A percentile compares a stretch with the other conserved stretches of the same genome.
Evolutionary conservation across 2,329 filamentous ascomycete species (phyloP).

Genomic region (Pseudogymnoascus sp.): DNA sequence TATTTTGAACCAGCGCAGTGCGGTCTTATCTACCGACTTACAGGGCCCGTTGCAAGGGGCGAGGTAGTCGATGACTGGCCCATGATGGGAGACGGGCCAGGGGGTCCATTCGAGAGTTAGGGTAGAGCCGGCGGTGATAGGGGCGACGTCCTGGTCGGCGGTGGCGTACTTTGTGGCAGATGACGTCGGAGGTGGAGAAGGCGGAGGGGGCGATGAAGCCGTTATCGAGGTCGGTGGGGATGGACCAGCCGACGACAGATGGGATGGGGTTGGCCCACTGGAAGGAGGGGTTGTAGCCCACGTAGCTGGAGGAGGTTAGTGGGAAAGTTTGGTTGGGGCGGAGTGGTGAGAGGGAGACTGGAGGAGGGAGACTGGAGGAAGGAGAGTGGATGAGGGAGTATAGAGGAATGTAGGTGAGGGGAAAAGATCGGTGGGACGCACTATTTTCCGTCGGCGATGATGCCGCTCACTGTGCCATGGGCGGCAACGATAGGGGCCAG

Average conservation of each 20-base stretch:
- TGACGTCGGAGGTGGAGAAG: slow-evolving; percentile 47
- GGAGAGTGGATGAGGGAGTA: not conserved
- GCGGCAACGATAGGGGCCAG: slow-evolving; percentile 20
- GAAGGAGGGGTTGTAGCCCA: slow-evolving; percentile 24
- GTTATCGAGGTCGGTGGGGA: slow-evolving; percentile 41
- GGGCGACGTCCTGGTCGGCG: slow-evolving; percentile 43
- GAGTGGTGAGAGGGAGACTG: not conserved
- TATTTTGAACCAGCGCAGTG: slow-evolving; percentile 39
- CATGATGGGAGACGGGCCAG: slow-evolving; percentile 59
- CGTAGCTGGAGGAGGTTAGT: slow-evolving; percentile 22
- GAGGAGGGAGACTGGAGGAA: not conserved
- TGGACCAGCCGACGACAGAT: slow-evolving; percentile 45
- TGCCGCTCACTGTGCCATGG: slow-evolving; percentile 24
- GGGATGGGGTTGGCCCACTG: slow-evolving; percentile 21
- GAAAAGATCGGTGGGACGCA: slow-evolving; percentile 13
- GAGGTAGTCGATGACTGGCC: slow-evolving; percentile 26
- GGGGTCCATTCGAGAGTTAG: slow-evolving; percentile 56
- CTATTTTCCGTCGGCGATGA: slow-evolving; percentile 27
- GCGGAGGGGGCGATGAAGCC: slow-evolving; percentile 44
- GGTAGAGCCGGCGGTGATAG: slow-evolving; percentile 55
- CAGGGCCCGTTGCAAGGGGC: slow-evolving; percentile 35
- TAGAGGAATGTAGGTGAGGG: not conserved
- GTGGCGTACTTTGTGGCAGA: slow-evolving; percentile 55
- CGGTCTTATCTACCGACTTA: slow-evolving; percentile 32
- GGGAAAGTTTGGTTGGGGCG: not conserved